A percentile compares a stretch with the other conserved stretches of the same genome.
phyloP scores from a whole-genome alignment of 106 monocot genomes.

The Alisma plantagoaquatica region DNA sequence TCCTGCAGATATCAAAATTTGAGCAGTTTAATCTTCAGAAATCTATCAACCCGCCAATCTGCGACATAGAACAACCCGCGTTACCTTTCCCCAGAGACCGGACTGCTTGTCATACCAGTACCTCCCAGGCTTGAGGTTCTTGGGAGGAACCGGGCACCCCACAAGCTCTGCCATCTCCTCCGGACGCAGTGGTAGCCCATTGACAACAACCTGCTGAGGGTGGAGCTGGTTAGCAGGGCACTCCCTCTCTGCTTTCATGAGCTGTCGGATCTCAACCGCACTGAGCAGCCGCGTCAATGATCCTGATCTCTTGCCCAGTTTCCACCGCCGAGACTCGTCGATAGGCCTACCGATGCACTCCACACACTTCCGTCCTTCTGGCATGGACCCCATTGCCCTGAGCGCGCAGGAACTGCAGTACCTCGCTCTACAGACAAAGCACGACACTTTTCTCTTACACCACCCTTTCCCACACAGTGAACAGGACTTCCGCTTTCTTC shows the following conservation, averaged over 20 bases:
- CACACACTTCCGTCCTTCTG: constrained; percentile 27
- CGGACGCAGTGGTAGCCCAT: constrained; percentile 14
- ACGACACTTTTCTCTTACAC: constrained; percentile 16
- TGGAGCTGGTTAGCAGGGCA: constrained; percentile 17
- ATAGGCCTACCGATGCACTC: constrained; percentile 19
- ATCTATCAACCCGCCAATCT: too few relatives aligned
- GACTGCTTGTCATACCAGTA: constrained; percentile 31
- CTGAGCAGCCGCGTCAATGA: constrained; percentile 5
- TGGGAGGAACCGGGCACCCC: constrained; percentile 17
- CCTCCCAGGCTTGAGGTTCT: constrained; percentile 19
- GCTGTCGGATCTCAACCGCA: constrained; percentile 15
- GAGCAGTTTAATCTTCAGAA: too few relatives aligned
- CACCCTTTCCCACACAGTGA: too few relatives aligned
- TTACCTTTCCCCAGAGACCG: constrained; percentile 28
- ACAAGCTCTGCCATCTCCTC: constrained; percentile 25
- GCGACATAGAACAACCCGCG: too few relatives aligned
- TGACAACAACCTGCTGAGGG: constrained; percentile 18
- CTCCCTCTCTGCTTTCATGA: constrained; percentile 24
- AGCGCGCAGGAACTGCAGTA: constrained; percentile 18
- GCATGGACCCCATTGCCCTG: constrained; percentile 30
- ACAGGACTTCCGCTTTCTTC: too few relatives aligned
- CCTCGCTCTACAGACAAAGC: constrained; percentile 16
- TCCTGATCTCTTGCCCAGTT: constrained; percentile 12
- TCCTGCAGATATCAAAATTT: too few relatives aligned
- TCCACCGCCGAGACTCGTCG: constrained; percentile 9